Base-by-base conservation (phyloP, 257 asterid species). In the Lithospermum erythrorhizon region DNA sequence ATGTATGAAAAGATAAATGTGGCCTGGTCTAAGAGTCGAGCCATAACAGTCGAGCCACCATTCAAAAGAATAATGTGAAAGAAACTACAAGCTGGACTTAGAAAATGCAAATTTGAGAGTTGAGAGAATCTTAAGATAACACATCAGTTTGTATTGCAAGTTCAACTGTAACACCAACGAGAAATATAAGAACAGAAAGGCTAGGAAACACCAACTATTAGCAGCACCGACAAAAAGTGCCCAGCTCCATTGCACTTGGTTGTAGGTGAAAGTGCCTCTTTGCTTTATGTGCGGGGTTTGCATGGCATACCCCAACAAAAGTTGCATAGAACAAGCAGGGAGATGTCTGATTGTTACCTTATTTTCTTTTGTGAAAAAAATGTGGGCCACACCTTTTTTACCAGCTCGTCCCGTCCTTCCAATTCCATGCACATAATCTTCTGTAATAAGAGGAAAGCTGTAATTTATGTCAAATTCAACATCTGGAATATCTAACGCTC, bases 331-430 rank as follows among this genome's bases (percentile, higher is more conserved):
- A 14, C 4, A 4, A 35, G n/a, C n/a, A n/a, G n/a, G 11, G 49
- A 18, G 18, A 19, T 18, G 25, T 61, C 52, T 2, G 16, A 35
- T 65, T 17, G 53, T 58, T 72, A 90, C 98, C 94, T 86, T 91
- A 74, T 91, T 91, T 25, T 91, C 98, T 83, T 84, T 84, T 0
- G 89, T 91, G 72, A 91, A 91, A 84, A 91, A 91, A 61, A 97
- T 91, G 83, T 91, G 98, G 51, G 98, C 98, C 61, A 91, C 97
- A 67, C 98, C 98, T 73, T 91, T 91, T 73, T 91, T 91, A 74
- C 98, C 98, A 63, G 97, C 98, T 68, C 98, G 75, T 59, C 98
- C 98, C 27, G 98, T 91, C 70, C 98, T 87, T 70, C 98, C 98
- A 71, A 91, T 91, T 79, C 98, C 77, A 67, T 91, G 97, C 60